Conservation (phyloP, 306 rosid genomes). For the Calophaca sinica region DNA sequence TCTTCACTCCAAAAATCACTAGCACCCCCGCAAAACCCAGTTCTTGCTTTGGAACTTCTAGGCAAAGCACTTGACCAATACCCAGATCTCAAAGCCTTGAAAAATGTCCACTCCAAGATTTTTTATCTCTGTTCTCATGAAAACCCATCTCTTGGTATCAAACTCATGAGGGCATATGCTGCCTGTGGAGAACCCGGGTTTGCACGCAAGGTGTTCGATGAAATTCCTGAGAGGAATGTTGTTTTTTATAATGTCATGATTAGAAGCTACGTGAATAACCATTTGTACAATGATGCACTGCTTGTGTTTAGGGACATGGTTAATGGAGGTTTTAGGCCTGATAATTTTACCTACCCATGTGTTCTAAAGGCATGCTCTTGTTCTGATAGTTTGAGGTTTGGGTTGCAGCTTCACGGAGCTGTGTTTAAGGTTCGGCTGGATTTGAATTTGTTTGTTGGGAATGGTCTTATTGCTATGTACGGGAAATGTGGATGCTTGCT, state of each 20-base stretch:
- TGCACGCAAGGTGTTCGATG: constrained; percentile 66
- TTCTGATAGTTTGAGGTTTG: constrained; percentile 57
- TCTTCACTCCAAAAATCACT: constrained; percentile 43
- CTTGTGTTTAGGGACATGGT: constrained; percentile 61
- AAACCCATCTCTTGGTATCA: constrained; percentile 63
- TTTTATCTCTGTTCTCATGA: constrained; percentile 47
- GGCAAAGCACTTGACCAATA: constrained; percentile 51
- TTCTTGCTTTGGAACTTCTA: constrained; percentile 48
- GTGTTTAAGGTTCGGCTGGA: constrained; percentile 58
- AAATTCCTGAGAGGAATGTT: constrained; percentile 60
- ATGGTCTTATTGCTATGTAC: constrained; percentile 72
- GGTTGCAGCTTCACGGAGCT: constrained; percentile 75
- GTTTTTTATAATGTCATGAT: constrained; percentile 74
- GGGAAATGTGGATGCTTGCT: constrained; percentile 68
- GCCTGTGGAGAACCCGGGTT: constrained; percentile 56
- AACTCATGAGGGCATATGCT: constrained; percentile 73
- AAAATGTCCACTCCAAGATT: constrained; percentile 60
- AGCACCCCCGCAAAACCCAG: constrained; percentile 18
- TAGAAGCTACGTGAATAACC: constrained; percentile 74
- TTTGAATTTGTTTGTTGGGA: constrained; percentile 66
- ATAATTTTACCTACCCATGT: constrained; percentile 73
- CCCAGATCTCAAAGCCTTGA: constrained; percentile 68
- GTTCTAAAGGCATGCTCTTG: constrained; percentile 73
- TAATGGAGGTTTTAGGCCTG: constrained; percentile 57
- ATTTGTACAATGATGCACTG: constrained; percentile 54